These are phyloP conservation scores for Bacterosira constricta DNA, from an alignment of 108 stramenopile species.

Conservation along the genomic window DNA sequence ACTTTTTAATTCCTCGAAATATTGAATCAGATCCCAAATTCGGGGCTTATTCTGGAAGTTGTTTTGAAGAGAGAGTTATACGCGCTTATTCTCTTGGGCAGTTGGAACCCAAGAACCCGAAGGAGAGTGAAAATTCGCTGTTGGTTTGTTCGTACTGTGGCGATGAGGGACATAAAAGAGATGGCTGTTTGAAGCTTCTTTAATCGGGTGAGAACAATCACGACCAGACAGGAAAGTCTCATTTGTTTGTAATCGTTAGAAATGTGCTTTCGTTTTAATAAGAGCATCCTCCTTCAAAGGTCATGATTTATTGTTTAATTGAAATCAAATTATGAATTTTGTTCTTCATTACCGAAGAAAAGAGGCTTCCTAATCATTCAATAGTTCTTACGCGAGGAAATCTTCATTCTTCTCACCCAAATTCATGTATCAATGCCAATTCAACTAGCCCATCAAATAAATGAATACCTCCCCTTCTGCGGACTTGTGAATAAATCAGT, in stretches of 20 bases:
- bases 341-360: background rate
- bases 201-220: too few species aligned
- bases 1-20: constrained; percentile 60
- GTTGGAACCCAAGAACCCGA: constrained; percentile 39
- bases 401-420: background rate
- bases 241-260: too few species aligned
- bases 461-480: background rate
- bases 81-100: constrained; percentile 59
- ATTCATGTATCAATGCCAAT: too few species aligned
- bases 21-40: constrained; percentile 59
- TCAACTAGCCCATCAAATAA: too few species aligned
- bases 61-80: constrained; percentile 76
- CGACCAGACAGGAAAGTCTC: too few species aligned
- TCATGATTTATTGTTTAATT: background rate
- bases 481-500: background rate
- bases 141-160: constrained; percentile 52
- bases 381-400: background rate
- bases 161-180: constrained; percentile 40
- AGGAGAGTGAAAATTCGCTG: background rate
- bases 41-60: constrained; percentile 71
- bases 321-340: background rate
- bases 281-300: too few species aligned
- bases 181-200: constrained; percentile 35
- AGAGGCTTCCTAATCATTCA: background rate
- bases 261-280: too few species aligned